Base-by-base conservation (phyloP, 2,329 filamentous ascomycete genomes). In the Calonectria henricotiae region DNA sequence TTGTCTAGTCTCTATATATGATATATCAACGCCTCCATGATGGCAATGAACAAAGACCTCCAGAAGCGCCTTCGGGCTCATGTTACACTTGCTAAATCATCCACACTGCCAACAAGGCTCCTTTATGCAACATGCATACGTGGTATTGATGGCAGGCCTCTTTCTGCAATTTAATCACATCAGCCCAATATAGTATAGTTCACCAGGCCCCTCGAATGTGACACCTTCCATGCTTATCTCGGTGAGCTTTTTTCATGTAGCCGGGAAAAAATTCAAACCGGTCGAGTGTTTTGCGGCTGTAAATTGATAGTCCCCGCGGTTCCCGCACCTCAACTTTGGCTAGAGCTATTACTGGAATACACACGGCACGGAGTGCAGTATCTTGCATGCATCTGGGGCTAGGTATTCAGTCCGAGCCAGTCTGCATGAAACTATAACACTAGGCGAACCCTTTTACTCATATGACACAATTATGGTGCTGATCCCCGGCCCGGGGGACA, bases 111-210 rank as follows among this genome's bases (percentile, higher is more conserved):
- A 30, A 30, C 4, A 30, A 30, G 4, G 4, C 27, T 30, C 27
- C 27, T 30, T 30, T 5, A 7, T 4, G 27, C 27, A 7, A 30
- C 27, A 30, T 30, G 27, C n/a, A 39, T 30, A 58, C 51, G 51
- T 58, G 51, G 51, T 58, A 32, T 58, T 39, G 32, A 25, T 37
- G 2, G 23, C 39, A 17, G 51, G 51, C 51, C 51, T 58, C 51
- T 12, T 58, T 58, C 35, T 58, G 20, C 17, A 6, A 6, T 15
- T 39, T n/a, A 13, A 39, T 39, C 5, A 30, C 32, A 17, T 25
- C n/a, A 12, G n/a, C 20, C 20, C n/a, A 35, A 17, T 58, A 20
- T 32, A 39, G 25, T 5, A 39, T 23, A 39, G 20, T 25, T 39
- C 15, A n/a, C 20, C 20, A 25, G 25, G n/a, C 20, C 35, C 11